Percentiles rank a stretch among this genome's conserved stretches.
These are phyloP conservation scores for Hanseniaspora pseudoguilliermondii DNA, from an alignment of 805 yeast species.

Conservation along the genomic window DNA sequence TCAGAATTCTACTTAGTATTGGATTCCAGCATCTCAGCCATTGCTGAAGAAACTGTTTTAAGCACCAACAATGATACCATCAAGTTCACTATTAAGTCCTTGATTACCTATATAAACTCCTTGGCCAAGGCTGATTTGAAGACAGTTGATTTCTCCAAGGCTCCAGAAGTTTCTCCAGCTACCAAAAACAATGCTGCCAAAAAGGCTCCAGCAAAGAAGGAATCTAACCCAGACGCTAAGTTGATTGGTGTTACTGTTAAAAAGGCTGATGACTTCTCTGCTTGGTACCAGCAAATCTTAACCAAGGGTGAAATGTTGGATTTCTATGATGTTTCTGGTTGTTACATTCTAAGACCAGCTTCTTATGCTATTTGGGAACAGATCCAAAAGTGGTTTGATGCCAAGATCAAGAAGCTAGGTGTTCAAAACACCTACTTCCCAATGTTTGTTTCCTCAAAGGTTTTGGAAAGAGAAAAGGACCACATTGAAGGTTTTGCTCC, in stretches of 20 bases:
- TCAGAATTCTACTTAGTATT: constrained; percentile 23
- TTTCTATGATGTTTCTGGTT: constrained; percentile 96
- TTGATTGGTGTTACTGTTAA: constrained; percentile 92
- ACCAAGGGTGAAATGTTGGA: constrained; percentile 98
- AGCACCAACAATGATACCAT: constrained; percentile 21
- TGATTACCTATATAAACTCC: constrained; percentile 28
- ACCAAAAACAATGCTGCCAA: constrained; percentile 19
- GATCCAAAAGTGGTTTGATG: constrained; percentile 79
- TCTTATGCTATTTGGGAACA: constrained; percentile 91
- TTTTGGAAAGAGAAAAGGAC: constrained; percentile 93
- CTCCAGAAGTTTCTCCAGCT: constrained; percentile 31
- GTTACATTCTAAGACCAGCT: constrained; percentile 93
- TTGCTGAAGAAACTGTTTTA: constrained; percentile 26
- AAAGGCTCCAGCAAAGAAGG: constrained; percentile 22
- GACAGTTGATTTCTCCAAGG: constrained; percentile 40
- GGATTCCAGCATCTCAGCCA: constrained; percentile 24
- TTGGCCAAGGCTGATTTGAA: constrained; percentile 28
- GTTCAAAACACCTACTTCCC: constrained; percentile 96
- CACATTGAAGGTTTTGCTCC: constrained; percentile 99
- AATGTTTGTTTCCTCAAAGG: constrained; percentile 88
- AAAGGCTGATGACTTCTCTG: constrained; percentile 81
- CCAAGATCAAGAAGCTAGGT: constrained; percentile 69
- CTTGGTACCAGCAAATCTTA: constrained; percentile 94
- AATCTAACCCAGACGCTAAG: constrained; percentile 62
- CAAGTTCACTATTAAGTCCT: constrained; percentile 21